Evolutionary conservation across 768 basidiomycete species (phyloP), one percentile per base, ranked within the genome.

Genomic region (Serendipita sp.): DNA sequence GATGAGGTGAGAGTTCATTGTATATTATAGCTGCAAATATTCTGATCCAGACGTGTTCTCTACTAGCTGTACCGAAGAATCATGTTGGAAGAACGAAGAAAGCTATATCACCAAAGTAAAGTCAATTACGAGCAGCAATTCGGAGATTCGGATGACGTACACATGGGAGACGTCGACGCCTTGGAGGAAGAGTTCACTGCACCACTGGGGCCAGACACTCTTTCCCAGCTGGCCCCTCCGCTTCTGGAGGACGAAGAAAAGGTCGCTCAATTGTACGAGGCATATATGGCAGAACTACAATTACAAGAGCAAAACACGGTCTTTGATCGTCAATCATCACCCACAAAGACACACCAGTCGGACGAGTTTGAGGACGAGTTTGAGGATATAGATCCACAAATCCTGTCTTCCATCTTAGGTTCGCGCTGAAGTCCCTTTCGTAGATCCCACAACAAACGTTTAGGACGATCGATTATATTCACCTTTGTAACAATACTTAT

Each of bases 341-440:
- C 8, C n/a, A 35, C 23, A 35, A 35, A 28, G 16, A 13, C 38
- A 41, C 38, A 41, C 38, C 38, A 41, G 5, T 41, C 38, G 5
- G 56, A 60, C 34, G 56, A 60, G 34, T 60, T 60, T 60, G 56
- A 60, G 32, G 34, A 36, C 23, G 56, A 60, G 28, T 60, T 60
- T 36, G 34, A 60, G 10, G 34, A 60, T 8, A 23, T 60, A 8
- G 56, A 60, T 32, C 56, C 56, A 16, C 16, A 23, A n/a, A 36
- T 36, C 16, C 56, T 60, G 4, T 11, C 23, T 8, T 23, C 56
- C 18, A 60, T 60, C 28, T 4, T 60, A 8, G 56, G 16, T 32
- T 28, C 38, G 38, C 38, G 38, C 13, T 41, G 13, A 41, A 13
- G 23, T 23, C 38, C 13, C 38, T 5, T 41, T 5, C 38, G 2